Base-by-base conservation (phyloP, 2,329 filamentous ascomycete species). In the Colletotrichum navitas region DNA sequence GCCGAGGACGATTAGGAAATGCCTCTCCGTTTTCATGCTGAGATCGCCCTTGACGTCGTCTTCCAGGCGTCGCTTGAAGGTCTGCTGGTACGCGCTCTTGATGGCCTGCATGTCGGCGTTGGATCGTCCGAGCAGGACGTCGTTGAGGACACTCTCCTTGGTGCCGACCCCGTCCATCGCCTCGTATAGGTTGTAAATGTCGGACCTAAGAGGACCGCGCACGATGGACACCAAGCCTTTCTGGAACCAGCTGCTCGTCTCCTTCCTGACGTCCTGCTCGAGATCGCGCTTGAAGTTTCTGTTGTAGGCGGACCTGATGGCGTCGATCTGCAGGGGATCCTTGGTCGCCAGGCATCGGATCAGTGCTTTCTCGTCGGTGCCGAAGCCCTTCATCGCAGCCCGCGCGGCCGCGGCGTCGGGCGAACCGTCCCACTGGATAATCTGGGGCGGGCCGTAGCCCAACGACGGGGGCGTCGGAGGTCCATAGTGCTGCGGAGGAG, bases 71-170 rank as follows among this genome's bases (percentile, higher is more conserved):
- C 87, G 87, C 47, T 85, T 84, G 83, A 91, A 94, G 0, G 87
- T 89, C 21, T 87, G 87, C 55, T 91, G 87, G 80, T 97, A 98
- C 24, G 90, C 88, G 58, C 85, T 81, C 83, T 97, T 97, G 85
- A 99, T 98, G 49, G 93, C 94, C 65, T 89, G 87, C 49, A 99
- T 85, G 76, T 98, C 95, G 43, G 94, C 94, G 77, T 98, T 98
- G 45, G 91, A 93, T 45, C 95, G 89, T 11, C 91, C 88, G 5
- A 98, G 88, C 2, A 98, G 86, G 7, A 97, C 88, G 76, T 98
- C 95, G 79, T 97, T 96, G 61, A 99, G 86, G 1, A 96, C 86
- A 66, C 85, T 85, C 79, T 98, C 95, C 77, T 97, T 97, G 0
- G 95, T 98, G 10, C 96, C 96, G 0, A 90, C 79, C 0, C 95